Evolutionary conservation across 2,329 filamentous ascomycete genomes (phyloP).

Genomic region (Stachybotrys elegans): DNA sequence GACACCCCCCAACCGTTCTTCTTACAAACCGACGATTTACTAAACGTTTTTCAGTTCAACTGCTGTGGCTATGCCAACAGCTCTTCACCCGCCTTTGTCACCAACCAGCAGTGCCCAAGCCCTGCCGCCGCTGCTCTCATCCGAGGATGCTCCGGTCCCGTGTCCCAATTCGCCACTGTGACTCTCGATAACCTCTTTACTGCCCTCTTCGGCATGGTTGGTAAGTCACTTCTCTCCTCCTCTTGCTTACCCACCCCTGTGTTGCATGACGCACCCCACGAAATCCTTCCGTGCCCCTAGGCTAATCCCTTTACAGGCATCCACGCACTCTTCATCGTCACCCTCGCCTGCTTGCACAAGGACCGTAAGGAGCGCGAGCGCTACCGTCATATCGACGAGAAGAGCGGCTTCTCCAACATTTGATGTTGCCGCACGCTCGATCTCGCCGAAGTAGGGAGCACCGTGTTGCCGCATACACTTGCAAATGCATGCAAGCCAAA

Average conservation of each 20-base stretch:
- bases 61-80: conserved; percentile 79
- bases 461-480: too few species aligned
- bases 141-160: conserved; percentile 62
- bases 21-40: not conserved
- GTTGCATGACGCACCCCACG: not conserved
- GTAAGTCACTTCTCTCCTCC: conserved; percentile 26
- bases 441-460: too few species aligned
- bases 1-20: conserved; percentile 15
- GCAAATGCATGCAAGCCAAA: too few species aligned
- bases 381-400: conserved; percentile 78
- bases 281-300: not conserved
- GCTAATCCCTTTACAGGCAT: conserved; percentile 36
- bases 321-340: conserved; percentile 63
- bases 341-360: conserved; percentile 72
- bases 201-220: conserved; percentile 73
- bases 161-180: conserved; percentile 63
- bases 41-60: conserved; percentile 49
- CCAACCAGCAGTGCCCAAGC: conserved; percentile 62
- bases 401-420: conserved; percentile 51
- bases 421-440: conserved; percentile 32
- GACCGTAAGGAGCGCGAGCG: conserved; percentile 74
- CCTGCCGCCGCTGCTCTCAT: conserved; percentile 65
- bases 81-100: conserved; percentile 66
- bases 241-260: not conserved
- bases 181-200: conserved; percentile 77